phyloP scores from a whole-genome alignment of 768 basidiomycete genomes.

The Pleurotus djamor region DNA sequence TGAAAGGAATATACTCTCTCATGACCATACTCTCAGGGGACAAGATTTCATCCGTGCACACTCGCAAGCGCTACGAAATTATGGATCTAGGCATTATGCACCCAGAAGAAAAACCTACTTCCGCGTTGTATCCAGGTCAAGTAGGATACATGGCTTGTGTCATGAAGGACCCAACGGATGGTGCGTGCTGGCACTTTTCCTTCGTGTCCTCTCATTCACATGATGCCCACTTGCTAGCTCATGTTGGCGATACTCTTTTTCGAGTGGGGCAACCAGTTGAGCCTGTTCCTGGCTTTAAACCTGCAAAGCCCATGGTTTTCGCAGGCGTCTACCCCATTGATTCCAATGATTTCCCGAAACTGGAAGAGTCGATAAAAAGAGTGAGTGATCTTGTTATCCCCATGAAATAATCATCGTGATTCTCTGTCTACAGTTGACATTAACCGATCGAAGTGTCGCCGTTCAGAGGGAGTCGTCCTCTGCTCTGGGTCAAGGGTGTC shows the following conservation, averaged over 20 bases:
- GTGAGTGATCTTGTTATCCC: conserved; percentile 36
- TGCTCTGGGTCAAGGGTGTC: conserved; percentile 92
- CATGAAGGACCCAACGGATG: conserved; percentile 97
- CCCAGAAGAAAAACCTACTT: conserved; percentile 82
- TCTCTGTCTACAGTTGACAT: conserved; percentile 54
- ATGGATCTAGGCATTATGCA: conserved; percentile 87
- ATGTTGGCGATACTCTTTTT: conserved; percentile 92
- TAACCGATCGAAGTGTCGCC: conserved; percentile 88
- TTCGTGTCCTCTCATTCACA: not conserved
- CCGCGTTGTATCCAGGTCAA: conserved; percentile 69
- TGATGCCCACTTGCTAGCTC: conserved; percentile 46
- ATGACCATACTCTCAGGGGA: conserved; percentile 56
- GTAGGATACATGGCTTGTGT: conserved; percentile 92
- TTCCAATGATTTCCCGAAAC: conserved; percentile 84
- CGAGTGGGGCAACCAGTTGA: conserved; percentile 70
- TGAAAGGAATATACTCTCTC: not conserved
- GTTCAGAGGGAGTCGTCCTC: conserved; percentile 90
- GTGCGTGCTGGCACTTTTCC: conserved; percentile 33
- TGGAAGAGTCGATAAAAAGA: conserved; percentile 93
- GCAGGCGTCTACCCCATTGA: conserved; percentile 95
- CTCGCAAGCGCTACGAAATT: conserved; percentile 87
- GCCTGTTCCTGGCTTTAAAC: conserved; percentile 89
- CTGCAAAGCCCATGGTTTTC: conserved; percentile 94
- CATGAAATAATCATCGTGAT: conserved; percentile 6
- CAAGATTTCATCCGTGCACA: conserved; percentile 82